A percentile compares a stretch with the other conserved stretches of the same genome.
Conservation (phyloP, 2,329 filamentous ascomycete species). For the Mollisiaceae sp. region DNA sequence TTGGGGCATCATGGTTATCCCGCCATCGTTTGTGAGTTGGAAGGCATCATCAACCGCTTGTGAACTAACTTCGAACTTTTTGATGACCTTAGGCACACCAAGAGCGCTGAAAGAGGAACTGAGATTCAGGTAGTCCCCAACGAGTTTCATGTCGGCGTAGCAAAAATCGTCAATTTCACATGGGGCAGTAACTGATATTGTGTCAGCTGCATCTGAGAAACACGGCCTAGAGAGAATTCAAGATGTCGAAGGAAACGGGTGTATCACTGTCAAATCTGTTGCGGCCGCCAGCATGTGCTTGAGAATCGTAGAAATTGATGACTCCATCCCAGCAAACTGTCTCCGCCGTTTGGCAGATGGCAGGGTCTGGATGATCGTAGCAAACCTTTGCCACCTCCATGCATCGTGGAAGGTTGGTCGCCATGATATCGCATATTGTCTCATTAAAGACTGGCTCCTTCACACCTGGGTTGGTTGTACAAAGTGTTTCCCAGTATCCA, state of each 20-base stretch:
- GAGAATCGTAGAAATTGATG: slow-evolving; percentile 48
- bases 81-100: slow-evolving; percentile 55
- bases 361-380: slow-evolving; percentile 47
- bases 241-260: background rate
- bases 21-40: slow-evolving; percentile 57
- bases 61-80: slow-evolving; percentile 57
- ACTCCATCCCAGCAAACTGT: slow-evolving; percentile 47
- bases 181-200: slow-evolving; percentile 42
- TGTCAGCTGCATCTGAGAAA: background rate
- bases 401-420: slow-evolving; percentile 51
- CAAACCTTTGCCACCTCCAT: slow-evolving; percentile 49
- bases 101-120: slow-evolving; percentile 53
- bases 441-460: slow-evolving; percentile 49
- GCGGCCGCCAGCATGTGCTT: slow-evolving; percentile 46
- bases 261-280: slow-evolving; percentile 49
- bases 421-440: slow-evolving; percentile 53
- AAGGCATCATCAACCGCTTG: slow-evolving; percentile 52
- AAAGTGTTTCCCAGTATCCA: slow-evolving; percentile 53
- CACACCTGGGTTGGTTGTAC: slow-evolving; percentile 52
- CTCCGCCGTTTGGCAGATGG: slow-evolving; percentile 47
- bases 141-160: slow-evolving; percentile 39
- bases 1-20: slow-evolving; percentile 62
- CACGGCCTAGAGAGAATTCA: background rate
- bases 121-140: slow-evolving; percentile 34
- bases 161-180: slow-evolving; percentile 47